Evolutionary conservation across 768 basidiomycete species (phyloP).

Genomic region (Mycena sanguinolenta): DNA sequence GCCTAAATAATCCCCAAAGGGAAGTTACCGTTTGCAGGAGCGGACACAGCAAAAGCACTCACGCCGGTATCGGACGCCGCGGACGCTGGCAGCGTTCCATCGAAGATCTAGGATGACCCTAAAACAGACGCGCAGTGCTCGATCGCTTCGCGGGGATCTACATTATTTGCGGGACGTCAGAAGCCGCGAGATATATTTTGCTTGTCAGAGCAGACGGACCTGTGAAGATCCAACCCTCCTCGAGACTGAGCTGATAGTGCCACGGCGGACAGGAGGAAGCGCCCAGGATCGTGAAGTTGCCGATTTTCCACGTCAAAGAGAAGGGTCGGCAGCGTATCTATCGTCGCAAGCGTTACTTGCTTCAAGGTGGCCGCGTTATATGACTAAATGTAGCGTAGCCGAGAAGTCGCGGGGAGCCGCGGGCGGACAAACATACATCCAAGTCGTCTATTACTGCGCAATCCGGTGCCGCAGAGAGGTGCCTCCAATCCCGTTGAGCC

Average conservation of each 20-base stretch:
- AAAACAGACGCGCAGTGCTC: slow-evolving; percentile 58
- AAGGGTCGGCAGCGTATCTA: slow-evolving; percentile 95
- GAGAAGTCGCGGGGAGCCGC: slow-evolving; percentile 3
- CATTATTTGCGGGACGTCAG: slow-evolving; percentile 1
- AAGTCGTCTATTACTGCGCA: slow-evolving; percentile 61
- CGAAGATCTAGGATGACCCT: slow-evolving; percentile 57
- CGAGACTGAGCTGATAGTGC: slow-evolving; percentile 90
- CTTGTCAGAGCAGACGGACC: too few species aligned
- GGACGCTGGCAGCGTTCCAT: slow-evolving; percentile 69
- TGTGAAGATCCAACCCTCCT: slow-evolving; percentile 88
- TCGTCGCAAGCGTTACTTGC: slow-evolving; percentile 80
- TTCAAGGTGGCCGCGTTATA: slow-evolving; percentile 70
- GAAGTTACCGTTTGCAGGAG: slow-evolving; percentile 10
- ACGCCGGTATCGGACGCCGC: slow-evolving; percentile 84
- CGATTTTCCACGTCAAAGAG: slow-evolving; percentile 98
- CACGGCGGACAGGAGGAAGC: slow-evolving; percentile 83
- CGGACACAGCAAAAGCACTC: slow-evolving; percentile 36
- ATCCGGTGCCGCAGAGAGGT: slow-evolving; percentile 47
- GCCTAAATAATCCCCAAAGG: slow-evolving; percentile 43
- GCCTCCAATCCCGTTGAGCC: slow-evolving; percentile 63
- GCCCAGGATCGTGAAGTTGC: slow-evolving; percentile 78
- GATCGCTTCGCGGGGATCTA: slow-evolving; percentile 62
- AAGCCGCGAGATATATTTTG: too few species aligned
- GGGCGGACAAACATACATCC: slow-evolving; percentile 48
- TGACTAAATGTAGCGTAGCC: slow-evolving; percentile 46